Conservation (phyloP, 225 moss, liverwort and hornwort genomes). For the Climacium dendroides region DNA sequence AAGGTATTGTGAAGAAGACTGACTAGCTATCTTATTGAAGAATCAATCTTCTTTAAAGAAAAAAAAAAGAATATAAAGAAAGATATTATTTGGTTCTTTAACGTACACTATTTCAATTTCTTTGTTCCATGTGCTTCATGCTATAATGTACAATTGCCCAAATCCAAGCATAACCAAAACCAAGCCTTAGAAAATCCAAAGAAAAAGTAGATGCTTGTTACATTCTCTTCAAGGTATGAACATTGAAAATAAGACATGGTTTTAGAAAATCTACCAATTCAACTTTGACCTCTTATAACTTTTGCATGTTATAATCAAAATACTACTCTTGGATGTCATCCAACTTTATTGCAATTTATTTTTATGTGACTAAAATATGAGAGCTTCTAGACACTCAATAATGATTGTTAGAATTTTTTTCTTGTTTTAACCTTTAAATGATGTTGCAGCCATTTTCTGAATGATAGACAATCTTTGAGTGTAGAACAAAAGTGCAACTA, state of each 20-base stretch:
- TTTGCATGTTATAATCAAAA: neutral
- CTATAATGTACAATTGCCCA: neutral
- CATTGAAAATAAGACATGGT: neutral
- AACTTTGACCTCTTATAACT: too few species aligned
- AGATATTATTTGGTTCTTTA: neutral
- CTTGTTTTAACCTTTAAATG: too few species aligned
- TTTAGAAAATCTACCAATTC: neutral
- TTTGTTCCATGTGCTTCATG: rapidly evolving
- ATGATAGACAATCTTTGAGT: too few species aligned
- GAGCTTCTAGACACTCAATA: neutral
- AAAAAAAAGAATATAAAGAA: too few species aligned
- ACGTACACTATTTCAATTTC: rapidly evolving
- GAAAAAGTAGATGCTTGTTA: neutral
- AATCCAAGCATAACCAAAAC: neutral
- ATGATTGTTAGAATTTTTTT: rapidly evolving
- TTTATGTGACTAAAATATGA: neutral
- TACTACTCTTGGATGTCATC: too few species aligned
- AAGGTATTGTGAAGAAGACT: neutral
- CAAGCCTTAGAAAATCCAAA: neutral
- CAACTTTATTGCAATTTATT: neutral
- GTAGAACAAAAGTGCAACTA: too few species aligned
- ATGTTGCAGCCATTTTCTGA: too few species aligned
- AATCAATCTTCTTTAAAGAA: neutral
- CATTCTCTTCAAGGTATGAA: neutral
- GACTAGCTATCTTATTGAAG: neutral